Percentiles rank a stretch among this genome's conserved stretches.
Conservation (phyloP, 2,329 filamentous ascomycete species). For the Ophiostoma sp. region DNA sequence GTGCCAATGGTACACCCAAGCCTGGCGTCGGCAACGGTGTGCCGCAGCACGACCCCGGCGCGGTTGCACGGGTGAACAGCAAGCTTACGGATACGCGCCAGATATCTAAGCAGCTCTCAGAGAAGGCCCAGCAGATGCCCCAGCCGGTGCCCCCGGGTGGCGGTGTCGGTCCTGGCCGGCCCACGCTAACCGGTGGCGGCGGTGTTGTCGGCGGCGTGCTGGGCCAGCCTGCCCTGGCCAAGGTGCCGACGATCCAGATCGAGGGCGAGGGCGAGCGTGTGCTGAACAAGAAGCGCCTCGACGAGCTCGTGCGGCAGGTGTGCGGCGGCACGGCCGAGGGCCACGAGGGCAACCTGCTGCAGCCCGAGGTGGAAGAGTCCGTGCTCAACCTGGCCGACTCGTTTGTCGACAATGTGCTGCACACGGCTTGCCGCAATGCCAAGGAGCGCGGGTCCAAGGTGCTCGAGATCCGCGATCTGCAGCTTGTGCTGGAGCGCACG, state of each 20-base stretch:
- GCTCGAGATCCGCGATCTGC: constrained; percentile 81
- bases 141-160: constrained; percentile 65
- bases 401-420: constrained; percentile 88
- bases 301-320: constrained; percentile 90
- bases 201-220: constrained; percentile 76
- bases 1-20: constrained; percentile 12
- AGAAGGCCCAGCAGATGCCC: constrained; percentile 62
- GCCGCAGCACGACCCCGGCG: constrained; percentile 19
- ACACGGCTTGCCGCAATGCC: constrained; percentile 80
- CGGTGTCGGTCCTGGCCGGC: constrained; percentile 61
- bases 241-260: constrained; percentile 76
- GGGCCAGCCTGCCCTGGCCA: constrained; percentile 77
- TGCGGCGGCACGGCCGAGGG: constrained; percentile 71
- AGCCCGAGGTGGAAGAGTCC: constrained; percentile 93
- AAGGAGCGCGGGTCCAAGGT: constrained; percentile 88
- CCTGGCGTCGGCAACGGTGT: constrained; percentile 11
- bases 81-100: constrained; percentile 61
- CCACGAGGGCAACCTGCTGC: constrained; percentile 70
- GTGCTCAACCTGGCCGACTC: constrained; percentile 86
- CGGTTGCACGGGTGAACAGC: constrained; percentile 25
- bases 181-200: constrained; percentile 76
- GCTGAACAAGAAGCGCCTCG: constrained; percentile 95
- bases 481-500: constrained; percentile 74
- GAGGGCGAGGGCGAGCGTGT: constrained; percentile 90
- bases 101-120: constrained; percentile 72